A percentile compares a stretch with the other conserved stretches of the same genome.
These are phyloP conservation scores for Trichoderma sp. DNA, from an alignment of 2,329 filamentous ascomycete genomes.

Conservation along the genomic window DNA sequence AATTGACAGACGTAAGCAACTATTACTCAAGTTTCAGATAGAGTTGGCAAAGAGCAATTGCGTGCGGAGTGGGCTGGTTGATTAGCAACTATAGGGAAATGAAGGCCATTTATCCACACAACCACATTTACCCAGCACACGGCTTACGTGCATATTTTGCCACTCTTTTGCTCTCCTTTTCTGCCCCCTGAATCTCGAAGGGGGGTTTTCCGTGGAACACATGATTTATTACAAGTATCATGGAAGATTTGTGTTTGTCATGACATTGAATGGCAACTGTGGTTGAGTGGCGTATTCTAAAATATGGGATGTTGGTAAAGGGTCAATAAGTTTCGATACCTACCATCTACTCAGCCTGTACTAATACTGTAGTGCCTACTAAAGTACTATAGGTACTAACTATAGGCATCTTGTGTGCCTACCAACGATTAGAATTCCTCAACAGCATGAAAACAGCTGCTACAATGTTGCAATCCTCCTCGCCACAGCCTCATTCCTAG, in stretches of 20 bases:
- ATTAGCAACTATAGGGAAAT: background rate
- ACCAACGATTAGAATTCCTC: too few relatives aligned
- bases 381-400: too few relatives aligned
- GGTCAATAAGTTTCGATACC: background rate
- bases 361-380: too few relatives aligned
- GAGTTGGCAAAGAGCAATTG: background rate
- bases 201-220: too few relatives aligned
- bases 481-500: background rate
- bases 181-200: background rate
- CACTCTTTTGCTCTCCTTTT: too few relatives aligned
- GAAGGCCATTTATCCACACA: background rate
- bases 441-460: too few relatives aligned
- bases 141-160: too few relatives aligned
- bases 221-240: background rate
- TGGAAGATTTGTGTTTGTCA: background rate
- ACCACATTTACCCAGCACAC: background rate
- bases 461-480: background rate
- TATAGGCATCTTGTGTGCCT: too few relatives aligned
- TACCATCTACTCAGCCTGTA: too few relatives aligned
- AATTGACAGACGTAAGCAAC: background rate
- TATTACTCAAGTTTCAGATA: background rate
- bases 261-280: background rate
- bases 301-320: background rate
- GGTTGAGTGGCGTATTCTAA: background rate
- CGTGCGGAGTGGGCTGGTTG: background rate